Evolutionary conservation across 257 asterid species (phyloP).

Genomic region (Perilla frutescens): DNA sequence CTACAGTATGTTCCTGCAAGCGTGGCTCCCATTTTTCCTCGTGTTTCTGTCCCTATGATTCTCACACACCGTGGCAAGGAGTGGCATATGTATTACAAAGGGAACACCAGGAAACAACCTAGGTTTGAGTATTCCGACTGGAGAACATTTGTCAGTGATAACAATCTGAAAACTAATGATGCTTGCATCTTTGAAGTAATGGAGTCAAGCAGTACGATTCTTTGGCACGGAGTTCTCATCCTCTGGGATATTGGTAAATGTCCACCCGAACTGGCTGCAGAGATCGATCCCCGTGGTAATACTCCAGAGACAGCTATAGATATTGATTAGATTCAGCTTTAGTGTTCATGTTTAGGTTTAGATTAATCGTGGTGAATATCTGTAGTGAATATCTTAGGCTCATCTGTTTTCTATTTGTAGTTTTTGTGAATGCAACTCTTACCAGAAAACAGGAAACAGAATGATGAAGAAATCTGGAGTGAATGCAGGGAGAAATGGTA

Average conservation of each 20-base stretch:
- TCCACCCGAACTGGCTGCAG: slow-evolving; percentile 33
- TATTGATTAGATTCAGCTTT: slow-evolving; percentile 32
- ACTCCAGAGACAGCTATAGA: neutral
- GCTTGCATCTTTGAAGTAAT: slow-evolving; percentile 59
- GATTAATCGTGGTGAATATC: neutral
- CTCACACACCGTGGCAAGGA: slow-evolving; percentile 42
- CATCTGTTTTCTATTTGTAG: too few relatives aligned
- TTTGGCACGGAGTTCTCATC: slow-evolving; percentile 45
- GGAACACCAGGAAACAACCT: neutral
- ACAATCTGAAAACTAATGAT: slow-evolving; percentile 50
- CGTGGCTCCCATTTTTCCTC: slow-evolving; percentile 34
- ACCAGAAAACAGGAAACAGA: too few relatives aligned
- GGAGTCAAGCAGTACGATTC: slow-evolving; percentile 20
- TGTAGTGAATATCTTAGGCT: too few relatives aligned
- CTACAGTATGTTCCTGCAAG: slow-evolving; percentile 33
- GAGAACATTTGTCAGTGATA: slow-evolving; percentile 46
- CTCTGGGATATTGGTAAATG: slow-evolving; percentile 26
- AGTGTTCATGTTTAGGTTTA: neutral
- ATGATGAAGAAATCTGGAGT: too few relatives aligned
- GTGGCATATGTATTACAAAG: slow-evolving; percentile 44
- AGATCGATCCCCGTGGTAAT: neutral
- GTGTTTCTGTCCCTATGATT: slow-evolving; percentile 32
- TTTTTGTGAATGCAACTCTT: too few relatives aligned
- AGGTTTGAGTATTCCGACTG: slow-evolving; percentile 31
- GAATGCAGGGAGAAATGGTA: too few relatives aligned